phyloP scores from a whole-genome alignment of 768 basidiomycete species.

The Leccinum aurantiacum region DNA sequence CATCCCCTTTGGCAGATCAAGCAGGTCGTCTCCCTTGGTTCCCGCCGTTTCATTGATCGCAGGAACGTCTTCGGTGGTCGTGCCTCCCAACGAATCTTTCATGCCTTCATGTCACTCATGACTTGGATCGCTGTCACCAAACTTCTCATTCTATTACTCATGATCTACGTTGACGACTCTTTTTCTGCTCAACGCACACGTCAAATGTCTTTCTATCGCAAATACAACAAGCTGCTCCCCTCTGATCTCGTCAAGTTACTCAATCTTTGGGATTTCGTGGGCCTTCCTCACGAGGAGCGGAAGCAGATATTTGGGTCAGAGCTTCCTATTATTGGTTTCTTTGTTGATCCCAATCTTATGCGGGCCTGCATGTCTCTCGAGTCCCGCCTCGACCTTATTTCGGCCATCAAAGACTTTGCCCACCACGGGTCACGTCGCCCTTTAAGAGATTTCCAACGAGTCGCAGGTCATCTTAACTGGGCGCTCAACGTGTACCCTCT shows the following conservation, averaged over 20 bases:
- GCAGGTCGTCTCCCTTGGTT: no score
- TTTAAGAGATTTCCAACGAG: conserved; percentile 31
- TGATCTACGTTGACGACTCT: no score
- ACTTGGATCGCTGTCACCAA: no score
- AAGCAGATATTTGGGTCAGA: conserved; percentile 27
- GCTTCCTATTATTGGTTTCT: not conserved
- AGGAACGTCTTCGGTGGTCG: no score
- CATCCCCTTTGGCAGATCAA: no score
- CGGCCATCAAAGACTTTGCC: conserved; percentile 10
- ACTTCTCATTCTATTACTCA: no score
- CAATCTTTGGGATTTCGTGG: conserved; percentile 31
- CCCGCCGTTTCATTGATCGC: no score
- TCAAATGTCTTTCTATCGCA: not conserved
- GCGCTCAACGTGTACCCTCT: not conserved
- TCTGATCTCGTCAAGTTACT: conserved; percentile 18
- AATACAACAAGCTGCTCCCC: not conserved
- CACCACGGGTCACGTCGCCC: not conserved
- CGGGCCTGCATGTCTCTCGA: conserved; percentile 16
- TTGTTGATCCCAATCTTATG: conserved; percentile 23
- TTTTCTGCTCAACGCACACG: no score
- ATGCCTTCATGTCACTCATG: no score
- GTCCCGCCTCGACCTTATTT: conserved; percentile 1
- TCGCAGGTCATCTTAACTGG: conserved; percentile 8
- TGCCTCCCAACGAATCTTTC: no score
- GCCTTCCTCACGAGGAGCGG: conserved; percentile 26